Base-by-base conservation (phyloP, 805 yeast species). In the Vanderwaltozyma tropicalis region DNA sequence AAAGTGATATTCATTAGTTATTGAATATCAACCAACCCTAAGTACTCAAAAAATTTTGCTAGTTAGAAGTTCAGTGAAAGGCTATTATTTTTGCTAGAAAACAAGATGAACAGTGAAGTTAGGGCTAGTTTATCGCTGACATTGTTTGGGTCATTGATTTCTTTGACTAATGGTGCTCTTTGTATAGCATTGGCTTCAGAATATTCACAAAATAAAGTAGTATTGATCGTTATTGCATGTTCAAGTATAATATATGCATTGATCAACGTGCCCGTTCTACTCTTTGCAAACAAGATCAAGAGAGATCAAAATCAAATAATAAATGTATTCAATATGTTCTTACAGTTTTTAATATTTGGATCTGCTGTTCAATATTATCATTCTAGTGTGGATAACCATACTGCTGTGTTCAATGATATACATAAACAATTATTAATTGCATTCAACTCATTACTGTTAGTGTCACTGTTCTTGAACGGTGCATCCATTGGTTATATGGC, bases 171-270 rank as follows among this genome's bases (percentile, higher is more conserved):
- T 15, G 56, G 56, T 5, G 47, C 55, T 13, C 14, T 52, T 6
- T 42, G 52, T 19, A 43, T 48, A 28, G 42, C 52, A 37, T 44
- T 53, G 39, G 37, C 41, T 28, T 40, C 47, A 19, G 38, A 45
- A 31, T 51, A 41, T 31, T 45, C 35, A 25, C 40, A 44, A 15
- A 44, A 40, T 16, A 43, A 41, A 34, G 46, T 52, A 8, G 51
- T 46, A 4, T 29, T 53, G 25, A 46, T 52, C 13, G 44, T 55
- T 13, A 48, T 53, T 27, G 40, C 54, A 21, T 48, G 53, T 22
- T 43, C 60, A 3, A 40, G 48, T 2, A 41, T 49, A 15, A n/a
- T 50, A 16, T 44, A 47, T 37, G 48, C 51, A 5, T 15, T 51
- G 14, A 18, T 39, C 5, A 37, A 39, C 12, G 18, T 51, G 4